Evolutionary conservation across 2,329 filamentous ascomycete genomes (phyloP).

Genomic region (Xylariomycetidae sp.): DNA sequence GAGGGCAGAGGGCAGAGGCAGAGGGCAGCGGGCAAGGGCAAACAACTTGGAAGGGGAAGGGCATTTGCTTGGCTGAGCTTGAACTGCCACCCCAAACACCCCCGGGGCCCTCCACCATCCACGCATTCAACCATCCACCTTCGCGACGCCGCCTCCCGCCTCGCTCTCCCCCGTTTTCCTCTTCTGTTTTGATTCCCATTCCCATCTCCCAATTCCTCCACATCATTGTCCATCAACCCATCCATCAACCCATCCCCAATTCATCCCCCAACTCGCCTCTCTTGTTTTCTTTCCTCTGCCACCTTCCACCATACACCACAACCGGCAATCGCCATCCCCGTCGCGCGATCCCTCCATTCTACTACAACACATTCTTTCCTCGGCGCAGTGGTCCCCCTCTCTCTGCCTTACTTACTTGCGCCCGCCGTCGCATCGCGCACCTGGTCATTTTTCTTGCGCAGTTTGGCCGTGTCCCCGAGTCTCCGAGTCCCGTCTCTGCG

Average conservation of each 20-base stretch:
- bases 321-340: background rate
- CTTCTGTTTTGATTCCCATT: constrained; percentile 12
- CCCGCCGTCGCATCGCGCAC: background rate
- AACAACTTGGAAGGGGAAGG: constrained; percentile 2
- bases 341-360: background rate
- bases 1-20: too few species aligned
- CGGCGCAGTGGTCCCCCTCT: background rate
- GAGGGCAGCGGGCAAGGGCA: too few species aligned
- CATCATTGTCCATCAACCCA: background rate
- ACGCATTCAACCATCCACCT: constrained; percentile 2
- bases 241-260: background rate
- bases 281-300: background rate
- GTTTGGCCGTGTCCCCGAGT: background rate
- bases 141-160: background rate
- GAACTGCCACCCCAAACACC: background rate
- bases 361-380: background rate
- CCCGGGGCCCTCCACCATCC: too few species aligned
- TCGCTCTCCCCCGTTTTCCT: constrained; percentile 4
- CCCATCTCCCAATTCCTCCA: constrained; percentile 2
- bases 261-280: background rate
- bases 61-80: constrained; percentile 1
- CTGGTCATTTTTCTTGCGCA: background rate
- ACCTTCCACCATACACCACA: too few species aligned
- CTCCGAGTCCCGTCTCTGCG: background rate
- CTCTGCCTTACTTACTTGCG: background rate